Evolutionary conservation across 208 protist species (phyloP).

Genomic region (Leishmania lainsoni): DNA sequence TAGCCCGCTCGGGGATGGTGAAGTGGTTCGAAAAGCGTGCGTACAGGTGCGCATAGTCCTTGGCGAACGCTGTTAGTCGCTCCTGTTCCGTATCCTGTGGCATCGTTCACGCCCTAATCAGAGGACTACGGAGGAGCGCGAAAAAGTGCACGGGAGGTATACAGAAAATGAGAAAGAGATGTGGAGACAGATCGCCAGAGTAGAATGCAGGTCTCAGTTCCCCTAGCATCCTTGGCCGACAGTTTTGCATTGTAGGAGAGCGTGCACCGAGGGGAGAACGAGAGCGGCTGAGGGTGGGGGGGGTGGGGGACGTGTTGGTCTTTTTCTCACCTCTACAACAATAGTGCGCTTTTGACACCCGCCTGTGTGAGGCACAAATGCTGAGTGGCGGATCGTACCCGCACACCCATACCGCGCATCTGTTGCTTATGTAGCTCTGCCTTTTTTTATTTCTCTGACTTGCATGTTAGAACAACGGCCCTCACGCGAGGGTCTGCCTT

Average conservation of each 20-base stretch:
- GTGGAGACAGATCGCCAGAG: background rate
- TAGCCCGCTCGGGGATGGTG: constrained; percentile 24
- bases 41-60: constrained; percentile 63
- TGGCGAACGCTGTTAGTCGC: constrained; percentile 47
- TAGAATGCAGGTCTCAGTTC: background rate
- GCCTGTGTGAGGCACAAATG: background rate
- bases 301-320: background rate
- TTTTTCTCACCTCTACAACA: background rate
- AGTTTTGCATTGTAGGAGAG: background rate
- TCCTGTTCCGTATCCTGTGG: constrained; percentile 22
- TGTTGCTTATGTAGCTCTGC: background rate
- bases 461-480: constrained; percentile 2
- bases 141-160: background rate
- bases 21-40: constrained; percentile 33
- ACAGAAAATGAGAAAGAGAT: background rate
- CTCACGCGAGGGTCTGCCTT: background rate
- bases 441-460: background rate
- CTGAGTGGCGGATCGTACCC: background rate
- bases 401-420: background rate
- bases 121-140: constrained; percentile 6
- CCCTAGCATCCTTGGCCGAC: background rate
- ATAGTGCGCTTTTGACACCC: background rate
- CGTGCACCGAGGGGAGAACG: background rate
- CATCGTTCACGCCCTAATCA: constrained; percentile 6
- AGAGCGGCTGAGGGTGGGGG: background rate